Percentiles rank a stretch among this genome's conserved stretches.
phyloP scores from a whole-genome alignment of 164 flowering plant genomes.

The Dillenia turbinata region DNA sequence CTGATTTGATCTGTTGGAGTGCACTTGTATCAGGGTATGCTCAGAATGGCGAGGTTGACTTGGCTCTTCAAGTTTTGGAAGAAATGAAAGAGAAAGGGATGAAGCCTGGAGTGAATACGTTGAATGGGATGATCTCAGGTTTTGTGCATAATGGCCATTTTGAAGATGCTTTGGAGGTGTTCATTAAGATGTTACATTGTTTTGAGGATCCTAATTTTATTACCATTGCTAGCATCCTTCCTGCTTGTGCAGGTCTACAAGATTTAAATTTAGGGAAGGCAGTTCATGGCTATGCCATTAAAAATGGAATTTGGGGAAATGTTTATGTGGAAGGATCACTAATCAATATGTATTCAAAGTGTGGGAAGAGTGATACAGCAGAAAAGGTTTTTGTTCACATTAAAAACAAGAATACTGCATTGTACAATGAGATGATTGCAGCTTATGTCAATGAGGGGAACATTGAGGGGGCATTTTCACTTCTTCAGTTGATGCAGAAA shows the following conservation, averaged over 20 bases:
- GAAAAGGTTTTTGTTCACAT: slow-evolving; percentile 26
- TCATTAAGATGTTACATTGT: slow-evolving; percentile 23
- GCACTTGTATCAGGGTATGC: slow-evolving; percentile 42
- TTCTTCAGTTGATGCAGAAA: slow-evolving; percentile 25
- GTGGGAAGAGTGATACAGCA: slow-evolving; percentile 32
- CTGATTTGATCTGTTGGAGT: slow-evolving; percentile 51
- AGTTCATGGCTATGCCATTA: slow-evolving; percentile 35
- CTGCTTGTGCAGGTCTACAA: slow-evolving; percentile 38
- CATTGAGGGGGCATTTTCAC: slow-evolving; percentile 19
- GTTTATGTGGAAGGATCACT: slow-evolving; percentile 39
- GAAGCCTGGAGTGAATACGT: slow-evolving; percentile 36
- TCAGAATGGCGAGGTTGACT: slow-evolving; percentile 31
- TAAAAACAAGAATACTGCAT: slow-evolving; percentile 24
- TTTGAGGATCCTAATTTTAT: slow-evolving; percentile 30
- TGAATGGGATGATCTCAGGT: slow-evolving; percentile 52
- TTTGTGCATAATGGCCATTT: slow-evolving; percentile 34
- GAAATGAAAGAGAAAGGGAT: slow-evolving; percentile 37
- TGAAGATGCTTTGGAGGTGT: slow-evolving; percentile 35
- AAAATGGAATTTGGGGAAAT: slow-evolving; percentile 16
- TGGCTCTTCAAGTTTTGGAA: slow-evolving; percentile 26
- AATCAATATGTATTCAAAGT: slow-evolving; percentile 42
- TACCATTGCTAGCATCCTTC: slow-evolving; percentile 34
- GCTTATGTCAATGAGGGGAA: slow-evolving; percentile 36
- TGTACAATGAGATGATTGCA: slow-evolving; percentile 50
- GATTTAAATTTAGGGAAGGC: slow-evolving; percentile 30